A percentile compares a stretch with the other conserved stretches of the same genome.
Conservation (phyloP, 1,284 basidiomycete genomes). For the Microbotryomycetes sp. region DNA sequence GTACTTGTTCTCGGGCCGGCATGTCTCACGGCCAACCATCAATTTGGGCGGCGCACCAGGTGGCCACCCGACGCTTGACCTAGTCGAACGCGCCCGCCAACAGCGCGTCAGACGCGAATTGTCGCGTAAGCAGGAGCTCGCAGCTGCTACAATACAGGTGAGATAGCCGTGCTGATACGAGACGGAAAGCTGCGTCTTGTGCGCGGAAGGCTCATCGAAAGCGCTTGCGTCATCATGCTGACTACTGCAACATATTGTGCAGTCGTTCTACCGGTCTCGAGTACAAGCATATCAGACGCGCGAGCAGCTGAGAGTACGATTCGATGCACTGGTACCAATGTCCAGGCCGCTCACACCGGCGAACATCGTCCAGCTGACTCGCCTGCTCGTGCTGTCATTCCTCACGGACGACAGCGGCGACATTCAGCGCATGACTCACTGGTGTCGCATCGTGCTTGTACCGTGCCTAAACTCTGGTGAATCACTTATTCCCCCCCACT, state of each 20-base stretch:
- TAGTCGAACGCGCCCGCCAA: constrained; percentile 54
- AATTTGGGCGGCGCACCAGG: constrained; percentile 57
- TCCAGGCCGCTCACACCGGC: background rate
- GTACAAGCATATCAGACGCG: constrained; percentile 45
- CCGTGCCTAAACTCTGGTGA: too few species aligned
- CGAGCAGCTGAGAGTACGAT: constrained; percentile 45
- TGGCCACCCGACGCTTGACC: constrained; percentile 48
- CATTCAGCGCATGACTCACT: constrained; percentile 44
- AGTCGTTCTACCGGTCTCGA: constrained; percentile 44
- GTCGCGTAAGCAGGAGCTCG: constrained; percentile 51
- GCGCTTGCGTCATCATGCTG: background rate
- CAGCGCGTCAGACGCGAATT: constrained; percentile 54
- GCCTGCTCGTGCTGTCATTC: constrained; percentile 23
- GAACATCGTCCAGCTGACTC: constrained; percentile 16
- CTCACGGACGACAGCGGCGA: constrained; percentile 25
- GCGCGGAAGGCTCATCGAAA: background rate
- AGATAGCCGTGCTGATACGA: constrained; percentile 47
- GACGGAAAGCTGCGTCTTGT: background rate
- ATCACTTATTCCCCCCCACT: too few species aligned
- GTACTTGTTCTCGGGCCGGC: constrained; percentile 38
- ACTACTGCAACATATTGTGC: background rate
- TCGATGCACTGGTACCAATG: constrained; percentile 39
- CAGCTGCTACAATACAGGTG: constrained; percentile 56
- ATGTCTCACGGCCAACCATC: constrained; percentile 53
- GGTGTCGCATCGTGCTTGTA: constrained; percentile 48